Evolutionary conservation across 1,284 basidiomycete genomes (phyloP).

Genomic region (Earliella scabrosa): DNA sequence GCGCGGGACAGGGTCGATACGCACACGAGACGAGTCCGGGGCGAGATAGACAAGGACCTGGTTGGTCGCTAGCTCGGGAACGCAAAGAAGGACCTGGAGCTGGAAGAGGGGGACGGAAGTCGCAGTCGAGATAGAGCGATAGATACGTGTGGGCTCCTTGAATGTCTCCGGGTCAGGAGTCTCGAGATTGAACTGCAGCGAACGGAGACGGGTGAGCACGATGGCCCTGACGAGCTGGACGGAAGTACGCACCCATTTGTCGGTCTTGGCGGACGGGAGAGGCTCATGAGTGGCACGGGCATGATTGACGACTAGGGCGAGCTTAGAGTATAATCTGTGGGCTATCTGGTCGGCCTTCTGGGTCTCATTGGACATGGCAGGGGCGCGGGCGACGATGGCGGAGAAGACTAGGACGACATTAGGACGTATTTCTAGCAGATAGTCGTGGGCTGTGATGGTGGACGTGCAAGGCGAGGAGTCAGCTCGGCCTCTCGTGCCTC

Average conservation of each 20-base stretch:
- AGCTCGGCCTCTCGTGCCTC: constrained; percentile 7
- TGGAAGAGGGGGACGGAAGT: constrained; percentile 53
- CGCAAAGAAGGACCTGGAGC: constrained; percentile 68
- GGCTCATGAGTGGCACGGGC: constrained; percentile 62
- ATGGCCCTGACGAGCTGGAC: neutral
- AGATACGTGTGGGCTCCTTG: constrained; percentile 62
- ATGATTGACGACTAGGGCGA: constrained; percentile 71
- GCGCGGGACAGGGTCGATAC: constrained; percentile 68
- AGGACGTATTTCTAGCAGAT: constrained; percentile 28
- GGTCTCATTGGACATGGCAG: constrained; percentile 55
- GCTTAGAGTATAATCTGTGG: constrained; percentile 78
- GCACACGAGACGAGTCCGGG: constrained; percentile 59
- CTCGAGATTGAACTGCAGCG: constrained; percentile 76
- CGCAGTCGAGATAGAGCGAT: constrained; percentile 61
- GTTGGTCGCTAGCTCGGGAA: constrained; percentile 70
- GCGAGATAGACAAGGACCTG: constrained; percentile 71
- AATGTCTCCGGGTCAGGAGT: constrained; percentile 70
- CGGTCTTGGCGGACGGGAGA: constrained; percentile 50
- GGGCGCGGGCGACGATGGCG: constrained; percentile 24
- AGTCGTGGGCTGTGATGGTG: constrained; percentile 32
- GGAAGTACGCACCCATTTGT: constrained; percentile 71
- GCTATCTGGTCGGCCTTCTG: constrained; percentile 84
- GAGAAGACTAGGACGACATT: constrained; percentile 32
- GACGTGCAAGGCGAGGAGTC: constrained; percentile 30
- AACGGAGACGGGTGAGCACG: constrained; percentile 1